Evolutionary conservation across 805 yeast species (phyloP), one percentile per base, ranked within the genome.

Genomic region (Candida corydali): DNA sequence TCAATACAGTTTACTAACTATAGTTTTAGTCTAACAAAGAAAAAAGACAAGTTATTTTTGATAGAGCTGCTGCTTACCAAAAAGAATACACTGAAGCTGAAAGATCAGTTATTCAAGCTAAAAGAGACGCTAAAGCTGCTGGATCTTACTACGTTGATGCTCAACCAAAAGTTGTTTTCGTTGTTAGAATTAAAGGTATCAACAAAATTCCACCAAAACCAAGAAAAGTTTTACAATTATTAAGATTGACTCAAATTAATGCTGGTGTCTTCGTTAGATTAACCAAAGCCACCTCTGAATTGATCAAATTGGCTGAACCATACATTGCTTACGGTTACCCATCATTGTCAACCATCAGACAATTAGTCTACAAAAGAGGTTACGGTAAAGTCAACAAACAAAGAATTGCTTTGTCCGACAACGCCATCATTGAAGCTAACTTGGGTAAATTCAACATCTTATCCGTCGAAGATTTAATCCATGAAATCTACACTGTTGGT

Each of bases 131-230:
- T 57, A 86, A 84, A 79, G 89, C 91, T 69, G 73, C 80, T 63
- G 95, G 94, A 70, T 81, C 93, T 62, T 86, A 82, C 87, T 89
- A 81, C 78, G 94, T 87, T 60, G 87, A 81, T 63, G 96, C 95
- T 70, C 91, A 89, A 80, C 80, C 82, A 63, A 88, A 86, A 75
- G 83, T 89, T 63, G 95, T 86, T 54, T 87, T 89, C 70, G 95
- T 89, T 64, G 80, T 89, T 71, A 87, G 98, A 84, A 89, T 89
- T 82, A 89, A 89, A 91, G 97, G 97, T 89, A 86, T 89, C 72
- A 85, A 78, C 89, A 89, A 88, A 84, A 87, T 89, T 61, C 86
- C 96, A 65, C 96, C 97, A 65, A 89, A 89, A 84, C 96, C 96
- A 81, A 88, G 96, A 86, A 89, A 89, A 86, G 95, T 89, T 61